Conservation (phyloP, 2,329 filamentous ascomycete species). For the Pezicula radicicola region DNA sequence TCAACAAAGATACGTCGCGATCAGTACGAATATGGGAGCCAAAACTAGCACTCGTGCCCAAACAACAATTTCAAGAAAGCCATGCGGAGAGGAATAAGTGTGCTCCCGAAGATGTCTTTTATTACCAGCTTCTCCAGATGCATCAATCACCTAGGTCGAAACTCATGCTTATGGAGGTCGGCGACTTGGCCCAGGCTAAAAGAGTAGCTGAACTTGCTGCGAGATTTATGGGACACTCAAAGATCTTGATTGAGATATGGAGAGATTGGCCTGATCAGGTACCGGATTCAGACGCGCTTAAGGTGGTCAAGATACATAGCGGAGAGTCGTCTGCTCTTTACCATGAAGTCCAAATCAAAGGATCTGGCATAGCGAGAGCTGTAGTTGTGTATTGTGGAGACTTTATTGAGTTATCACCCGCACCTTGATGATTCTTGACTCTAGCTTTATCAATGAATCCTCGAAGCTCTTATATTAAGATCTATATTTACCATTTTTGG, state of each 20-base stretch:
- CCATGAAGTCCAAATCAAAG: constrained; percentile 9
- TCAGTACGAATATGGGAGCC: constrained; percentile 85
- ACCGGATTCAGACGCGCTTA: constrained; percentile 19
- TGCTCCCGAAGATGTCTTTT: constrained; percentile 56
- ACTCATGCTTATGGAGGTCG: constrained; percentile 67
- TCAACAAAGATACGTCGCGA: constrained; percentile 58
- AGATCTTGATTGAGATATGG: constrained; percentile 61
- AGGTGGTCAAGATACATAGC: not conserved
- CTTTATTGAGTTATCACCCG: not conserved
- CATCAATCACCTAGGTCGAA: constrained; percentile 46
- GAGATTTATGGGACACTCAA: constrained; percentile 13
- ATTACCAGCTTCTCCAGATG: constrained; percentile 59
- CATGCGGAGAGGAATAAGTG: constrained; percentile 28
- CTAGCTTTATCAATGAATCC: too few species aligned
- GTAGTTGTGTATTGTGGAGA: constrained; percentile 6
- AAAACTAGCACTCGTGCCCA: constrained; percentile 69
- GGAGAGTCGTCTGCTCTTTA: constrained; percentile 2
- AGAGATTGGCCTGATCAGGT: constrained; percentile 57
- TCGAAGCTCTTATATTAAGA: too few species aligned
- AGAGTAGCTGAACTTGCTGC: constrained; percentile 55
- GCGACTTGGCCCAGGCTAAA: constrained; percentile 63
- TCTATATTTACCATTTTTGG: not conserved
- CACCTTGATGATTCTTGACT: too few species aligned
- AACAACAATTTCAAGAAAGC: not conserved
- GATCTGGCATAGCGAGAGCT: constrained; percentile 17